Base-by-base conservation (phyloP, 352 stramenopile species). In the Saprolegnia diclina region DNA sequence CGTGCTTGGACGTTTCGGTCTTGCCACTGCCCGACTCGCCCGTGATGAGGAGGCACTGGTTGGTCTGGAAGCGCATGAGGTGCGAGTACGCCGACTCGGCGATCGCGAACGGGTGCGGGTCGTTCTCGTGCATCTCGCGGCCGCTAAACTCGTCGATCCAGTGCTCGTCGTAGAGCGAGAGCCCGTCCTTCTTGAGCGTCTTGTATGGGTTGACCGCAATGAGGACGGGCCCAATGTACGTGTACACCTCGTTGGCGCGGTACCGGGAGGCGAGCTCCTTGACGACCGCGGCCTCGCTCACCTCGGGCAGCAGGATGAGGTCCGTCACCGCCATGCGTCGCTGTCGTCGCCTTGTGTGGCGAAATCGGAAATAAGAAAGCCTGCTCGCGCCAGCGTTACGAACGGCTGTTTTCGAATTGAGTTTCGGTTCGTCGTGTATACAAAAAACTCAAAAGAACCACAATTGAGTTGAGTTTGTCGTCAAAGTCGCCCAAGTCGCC, bases 1-100 rank as follows among this genome's bases (percentile, higher is more conserved):
- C 88, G 80, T 97, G 92, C 80, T 98, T 99, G 71, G 95, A 97
- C 42, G 91, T 98, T 74, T 98, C 92, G 1, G 93, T 98, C 83
- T 98, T 98, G 64, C 93, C 93, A 52, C 88, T 84, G 67, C 92
- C 88, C 0, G 79, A 90, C 73, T 96, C 87, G 45, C 85, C 78
- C 55, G 89, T 94, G 70, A 91, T 91, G 65, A 94, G 85, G 64
- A 94, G 71, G 52, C 85, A 92, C 65, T 95, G 94, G 77, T 92
- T 80, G 52, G 83, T 77, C 54, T 80, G 75, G 65, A 92, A 90
- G 73, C 83, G 84, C 81, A 98, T 94, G 72, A 98, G 79, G 55
- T 85, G 88, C 68, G 80, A 87, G 76, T 98, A 98, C 5, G 88
- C 86, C 54, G 75, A 85, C 68, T 96, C 88, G 62, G 86, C 88